Base-by-base conservation (phyloP, 73 alveolate genomes). In the Durusdinium trenchii region DNA sequence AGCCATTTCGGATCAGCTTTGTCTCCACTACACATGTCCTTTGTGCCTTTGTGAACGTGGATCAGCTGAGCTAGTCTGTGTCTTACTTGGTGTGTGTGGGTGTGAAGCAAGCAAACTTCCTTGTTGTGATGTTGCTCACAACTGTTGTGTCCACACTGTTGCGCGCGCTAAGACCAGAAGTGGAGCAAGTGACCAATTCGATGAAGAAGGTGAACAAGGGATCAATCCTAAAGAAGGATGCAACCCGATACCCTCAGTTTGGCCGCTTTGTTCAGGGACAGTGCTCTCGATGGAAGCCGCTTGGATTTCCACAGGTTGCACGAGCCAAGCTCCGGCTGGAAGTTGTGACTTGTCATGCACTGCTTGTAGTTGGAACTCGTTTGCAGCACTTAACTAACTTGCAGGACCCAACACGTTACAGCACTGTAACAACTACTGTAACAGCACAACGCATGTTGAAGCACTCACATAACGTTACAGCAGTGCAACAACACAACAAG, bases 1-100 rank as follows among this genome's bases (percentile, higher is more conserved):
- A 71, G 83, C 48, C 83, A 71, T 71, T 71, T 71, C 9, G 83
- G 83, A n/a, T n/a, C n/a, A n/a, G n/a, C n/a, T n/a, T n/a, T n/a
- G n/a, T n/a, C n/a, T n/a, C n/a, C 16, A 23, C 83, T 38, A 71
- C 9, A 3, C 5, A n/a, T n/a, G n/a, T n/a, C n/a, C n/a, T n/a
- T n/a, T n/a, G n/a, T n/a, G n/a, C 82, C 51, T 71, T 71, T 9
- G 83, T 36, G n/a, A 50, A 71, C 51, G 83, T 71, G 83, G 47
- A 26, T 5, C 51, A 71, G 40, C 83, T 71, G n/a, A 71, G 83
- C 32, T 47, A 71, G 83, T 26, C 47, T 32, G 26, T n/a, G 1
- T 35, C 83, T 71, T 71, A 71, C 83, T 10, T 12, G 42, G 43
- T 71, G 51, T 10, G 26, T 10, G n/a, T n/a, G n/a, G n/a, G n/a